Evolutionary conservation across 768 basidiomycete genomes (phyloP).

Genomic region (Termitomyces heimii): DNA sequence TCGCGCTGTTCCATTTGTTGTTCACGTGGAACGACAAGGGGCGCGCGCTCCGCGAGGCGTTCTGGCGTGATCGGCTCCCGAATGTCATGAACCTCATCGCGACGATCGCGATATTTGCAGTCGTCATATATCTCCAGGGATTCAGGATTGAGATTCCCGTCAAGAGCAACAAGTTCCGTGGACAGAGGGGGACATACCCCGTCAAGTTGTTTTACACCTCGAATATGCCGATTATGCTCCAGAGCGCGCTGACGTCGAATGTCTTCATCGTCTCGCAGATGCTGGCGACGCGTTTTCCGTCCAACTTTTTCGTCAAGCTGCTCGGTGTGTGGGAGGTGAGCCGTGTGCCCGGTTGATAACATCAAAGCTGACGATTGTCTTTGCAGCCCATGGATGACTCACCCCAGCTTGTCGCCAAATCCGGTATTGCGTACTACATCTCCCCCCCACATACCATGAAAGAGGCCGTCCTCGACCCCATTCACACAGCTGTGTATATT

Average conservation of each 20-base stretch:
- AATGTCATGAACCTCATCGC: conserved; percentile 98
- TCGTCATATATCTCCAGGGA: conserved; percentile 97
- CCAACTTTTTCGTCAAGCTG: conserved; percentile 83
- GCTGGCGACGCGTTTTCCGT: conserved; percentile 87
- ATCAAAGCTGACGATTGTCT: neutral
- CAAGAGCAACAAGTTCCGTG: conserved; percentile 93
- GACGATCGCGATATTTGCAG: conserved; percentile 86
- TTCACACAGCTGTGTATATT: conserved; percentile 90
- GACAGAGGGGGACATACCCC: conserved; percentile 94
- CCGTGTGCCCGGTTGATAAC: neutral
- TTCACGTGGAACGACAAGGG: conserved; percentile 99
- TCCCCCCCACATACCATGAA: conserved; percentile 93
- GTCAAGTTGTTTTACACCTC: conserved; percentile 98
- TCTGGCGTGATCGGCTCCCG: conserved; percentile 95
- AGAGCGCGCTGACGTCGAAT: conserved; percentile 88
- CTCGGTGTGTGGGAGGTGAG: conserved; percentile 98
- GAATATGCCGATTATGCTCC: conserved; percentile 99
- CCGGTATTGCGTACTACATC: conserved; percentile 97
- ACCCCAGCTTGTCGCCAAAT: conserved; percentile 83
- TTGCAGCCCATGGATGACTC: conserved; percentile 87
- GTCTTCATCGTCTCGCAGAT: conserved; percentile 97
- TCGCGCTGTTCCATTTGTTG: conserved; percentile 93
- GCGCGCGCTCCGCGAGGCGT: conserved; percentile 93
- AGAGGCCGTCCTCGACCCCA: conserved; percentile 84
- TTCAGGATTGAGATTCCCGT: conserved; percentile 99